Percentiles rank a stretch among this genome's conserved stretches.
Conservation (phyloP, 805 yeast species). For the Spathaspora passalidarum region DNA sequence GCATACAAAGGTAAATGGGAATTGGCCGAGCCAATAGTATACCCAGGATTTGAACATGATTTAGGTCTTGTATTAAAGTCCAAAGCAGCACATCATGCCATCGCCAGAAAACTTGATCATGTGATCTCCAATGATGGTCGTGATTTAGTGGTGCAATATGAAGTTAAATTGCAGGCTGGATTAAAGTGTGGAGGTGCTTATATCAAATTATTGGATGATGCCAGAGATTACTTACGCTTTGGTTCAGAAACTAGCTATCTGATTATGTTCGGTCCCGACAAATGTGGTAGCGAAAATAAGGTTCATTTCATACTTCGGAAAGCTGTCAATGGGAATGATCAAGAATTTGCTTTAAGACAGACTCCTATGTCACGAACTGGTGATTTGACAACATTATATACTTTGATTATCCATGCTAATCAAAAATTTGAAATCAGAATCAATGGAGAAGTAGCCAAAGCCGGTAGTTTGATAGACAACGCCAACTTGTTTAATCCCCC, state of each 20-base stretch:
- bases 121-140: conserved; percentile 59
- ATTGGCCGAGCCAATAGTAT: conserved; percentile 46
- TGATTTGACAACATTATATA: conserved; percentile 65
- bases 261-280: conserved; percentile 93
- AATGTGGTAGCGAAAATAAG: conserved; percentile 77
- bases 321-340: conserved; percentile 50
- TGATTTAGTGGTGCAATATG: conserved; percentile 83
- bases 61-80: conserved; percentile 73
- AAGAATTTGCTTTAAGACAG: conserved; percentile 65
- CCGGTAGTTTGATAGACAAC: conserved; percentile 61
- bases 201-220: conserved; percentile 60
- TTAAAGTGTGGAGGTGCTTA: conserved; percentile 89
- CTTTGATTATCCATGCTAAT: conserved; percentile 64
- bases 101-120: conserved; percentile 56
- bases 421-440: conserved; percentile 77
- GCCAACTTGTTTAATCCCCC: conserved; percentile 59
- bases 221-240: conserved; percentile 47
- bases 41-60: conserved; percentile 64
- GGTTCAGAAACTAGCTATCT: conserved; percentile 69
- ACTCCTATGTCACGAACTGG: conserved; percentile 66
- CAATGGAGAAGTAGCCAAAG: conserved; percentile 69
- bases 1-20: conserved; percentile 75
- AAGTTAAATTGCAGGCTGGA: conserved; percentile 78
- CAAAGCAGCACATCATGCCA: conserved; percentile 80
- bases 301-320: conserved; percentile 73